Percentiles rank a stretch among this genome's conserved stretches.
These are phyloP conservation scores for Periconia sp. DNA, from an alignment of 2,329 filamentous ascomycete genomes.

Conservation along the genomic window DNA sequence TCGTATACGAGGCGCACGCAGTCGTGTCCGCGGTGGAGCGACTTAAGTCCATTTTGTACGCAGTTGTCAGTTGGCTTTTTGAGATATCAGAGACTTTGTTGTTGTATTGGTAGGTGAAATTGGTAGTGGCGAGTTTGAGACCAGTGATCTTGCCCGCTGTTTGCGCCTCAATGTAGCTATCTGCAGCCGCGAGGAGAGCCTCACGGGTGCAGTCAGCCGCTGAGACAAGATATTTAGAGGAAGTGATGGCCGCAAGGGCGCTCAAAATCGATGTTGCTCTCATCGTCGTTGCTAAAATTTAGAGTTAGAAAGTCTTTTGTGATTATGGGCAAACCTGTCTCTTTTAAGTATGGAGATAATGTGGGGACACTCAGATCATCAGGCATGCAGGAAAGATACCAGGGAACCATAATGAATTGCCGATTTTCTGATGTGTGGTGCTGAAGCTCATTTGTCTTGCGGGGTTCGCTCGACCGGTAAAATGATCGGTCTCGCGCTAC, in stretches of 20 bases:
- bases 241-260: slow-evolving; percentile 1
- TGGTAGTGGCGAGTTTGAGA: slow-evolving; percentile 25
- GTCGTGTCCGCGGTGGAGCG: slow-evolving; percentile 32
- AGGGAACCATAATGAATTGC: neutral
- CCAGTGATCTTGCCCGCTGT: slow-evolving; percentile 19
- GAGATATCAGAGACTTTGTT: slow-evolving; percentile 33
- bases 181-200: slow-evolving; percentile 29
- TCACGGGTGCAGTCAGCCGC: slow-evolving; percentile 32
- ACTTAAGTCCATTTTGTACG: slow-evolving; percentile 30
- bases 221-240: neutral
- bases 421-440: neutral
- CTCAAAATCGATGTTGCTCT: neutral
- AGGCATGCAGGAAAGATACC: neutral
- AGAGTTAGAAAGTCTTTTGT: neutral
- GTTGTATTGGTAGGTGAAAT: slow-evolving; percentile 38
- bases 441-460: slow-evolving; percentile 6
- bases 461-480: slow-evolving; percentile 16
- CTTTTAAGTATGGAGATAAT: neutral
- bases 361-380: neutral
- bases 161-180: slow-evolving; percentile 32
- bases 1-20: slow-evolving; percentile 36
- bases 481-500: slow-evolving; percentile 10
- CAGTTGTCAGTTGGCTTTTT: slow-evolving; percentile 22
- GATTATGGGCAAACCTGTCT: neutral
- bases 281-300: slow-evolving; percentile 1